phyloP scores from a whole-genome alignment of 306 rosid species.

The Ceratonia siliqua region DNA sequence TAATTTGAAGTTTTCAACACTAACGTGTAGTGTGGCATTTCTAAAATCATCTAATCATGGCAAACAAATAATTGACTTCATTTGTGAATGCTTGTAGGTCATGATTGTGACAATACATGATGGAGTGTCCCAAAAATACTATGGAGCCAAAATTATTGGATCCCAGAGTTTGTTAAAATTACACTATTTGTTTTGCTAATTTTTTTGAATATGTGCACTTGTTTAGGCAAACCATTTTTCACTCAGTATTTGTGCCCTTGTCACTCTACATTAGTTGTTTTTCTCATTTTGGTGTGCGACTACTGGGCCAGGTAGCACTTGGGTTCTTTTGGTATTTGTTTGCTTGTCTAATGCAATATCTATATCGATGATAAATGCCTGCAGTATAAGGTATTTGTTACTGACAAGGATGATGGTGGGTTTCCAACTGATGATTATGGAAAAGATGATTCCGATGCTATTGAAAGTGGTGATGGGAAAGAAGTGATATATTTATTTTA shows the following conservation, averaged over 20 bases:
- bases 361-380: constrained; percentile 29
- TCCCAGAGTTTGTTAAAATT: constrained; percentile 34
- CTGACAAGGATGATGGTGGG: constrained; percentile 87
- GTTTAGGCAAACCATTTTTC: not conserved
- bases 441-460: constrained; percentile 81
- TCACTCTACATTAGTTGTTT: not conserved
- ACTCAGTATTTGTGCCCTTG: not conserved
- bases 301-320: not conserved
- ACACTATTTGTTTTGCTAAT: constrained; percentile 2
- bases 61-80: no score
- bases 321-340: constrained; percentile 3
- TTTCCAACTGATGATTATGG: constrained; percentile 99
- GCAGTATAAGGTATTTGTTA: constrained; percentile 88
- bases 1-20: no score
- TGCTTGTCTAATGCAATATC: constrained; percentile 19
- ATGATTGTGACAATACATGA: no score
- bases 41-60: no score
- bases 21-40: no score
- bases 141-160: no score
- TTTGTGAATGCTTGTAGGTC: no score
- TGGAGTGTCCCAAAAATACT: no score
- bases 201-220: constrained; percentile 13
- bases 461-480: constrained; percentile 69
- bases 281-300: not conserved
- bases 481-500: constrained; percentile 60